Base-by-base conservation (phyloP, 768 basidiomycete species). In the Russula lepida region DNA sequence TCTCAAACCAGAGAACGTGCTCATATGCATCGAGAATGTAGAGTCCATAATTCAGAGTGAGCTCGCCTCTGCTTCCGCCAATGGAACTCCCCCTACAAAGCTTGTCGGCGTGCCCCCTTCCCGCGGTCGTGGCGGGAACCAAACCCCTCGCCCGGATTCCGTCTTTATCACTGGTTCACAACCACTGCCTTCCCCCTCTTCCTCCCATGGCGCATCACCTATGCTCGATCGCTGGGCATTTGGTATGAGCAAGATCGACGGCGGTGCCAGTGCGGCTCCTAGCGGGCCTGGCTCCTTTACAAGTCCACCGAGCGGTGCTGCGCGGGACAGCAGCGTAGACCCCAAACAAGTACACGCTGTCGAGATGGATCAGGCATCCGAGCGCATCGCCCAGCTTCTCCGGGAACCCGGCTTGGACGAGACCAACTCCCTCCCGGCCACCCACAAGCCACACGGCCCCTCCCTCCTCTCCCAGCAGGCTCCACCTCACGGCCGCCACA, bases 1-100 rank as follows among this genome's bases (percentile, higher is more conserved):
- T 73, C 79, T 99, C 64, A 98, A 98, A 72, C 97, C 95, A 0
- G 97, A 98, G 73, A 98, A 98, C 74, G 94, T 99, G 28, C 83
- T 99, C 52, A 93, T 99, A 65, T 88, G 84, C 74, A 98, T 98
- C 68, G 95, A 98, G 70, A 90, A 98, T 70, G 95, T 98, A 66
- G 95, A 98, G 69, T 77, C 84, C 19, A 92, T 98, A 71, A 95
- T 98, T 54, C 82, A 85, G 60, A 77, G 89, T 27, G 94, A 97
- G 72, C 77, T 94, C 56, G 82, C 83, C 19, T 72, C 75, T 70
- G 67, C 78, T 63, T 77, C 81, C 6, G 78, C 77, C 43, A 77
- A 81, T 23, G 76, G 66, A 39, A 75, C 65, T 65, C 77, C 62
- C 61, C 77, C 70, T 11, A 82, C 84, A 1, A 87, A 86, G 63